Percentiles rank a stretch among this genome's conserved stretches.
phyloP scores from a whole-genome alignment of 2,329 filamentous ascomycete genomes.

The Cytospora paraplurivora region DNA sequence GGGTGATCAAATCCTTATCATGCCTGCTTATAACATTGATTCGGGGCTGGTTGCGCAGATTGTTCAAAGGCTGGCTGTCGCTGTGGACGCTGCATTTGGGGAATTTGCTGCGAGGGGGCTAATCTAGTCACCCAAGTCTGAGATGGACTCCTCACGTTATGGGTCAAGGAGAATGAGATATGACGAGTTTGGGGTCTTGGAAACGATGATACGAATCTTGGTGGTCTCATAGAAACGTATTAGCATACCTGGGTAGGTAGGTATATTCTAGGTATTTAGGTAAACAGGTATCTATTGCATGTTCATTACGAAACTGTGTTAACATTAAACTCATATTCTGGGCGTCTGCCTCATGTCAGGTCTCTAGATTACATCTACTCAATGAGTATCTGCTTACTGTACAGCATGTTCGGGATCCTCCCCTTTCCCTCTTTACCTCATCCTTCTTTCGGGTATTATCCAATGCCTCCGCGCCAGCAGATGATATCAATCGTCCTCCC shows the following conservation, averaged over 20 bases:
- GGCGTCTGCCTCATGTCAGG: too few relatives aligned
- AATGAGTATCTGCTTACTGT: too few relatives aligned
- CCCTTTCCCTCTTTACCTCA: neutral
- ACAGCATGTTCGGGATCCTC: neutral
- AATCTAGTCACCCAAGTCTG: neutral
- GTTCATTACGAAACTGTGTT: too few relatives aligned
- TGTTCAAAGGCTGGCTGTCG: constrained; percentile 47
- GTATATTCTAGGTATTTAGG: too few relatives aligned
- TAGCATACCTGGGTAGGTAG: too few relatives aligned
- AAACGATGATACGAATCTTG: too few relatives aligned
- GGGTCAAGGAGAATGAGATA: neutral
- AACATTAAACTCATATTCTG: too few relatives aligned
- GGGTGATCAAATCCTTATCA: constrained; percentile 64
- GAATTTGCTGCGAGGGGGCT: neutral
- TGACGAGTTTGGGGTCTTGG: neutral
- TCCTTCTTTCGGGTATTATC: neutral
- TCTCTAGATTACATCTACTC: too few relatives aligned
- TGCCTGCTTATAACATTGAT: constrained; percentile 61
- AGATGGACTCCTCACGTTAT: neutral
- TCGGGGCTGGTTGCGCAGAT: constrained; percentile 56
- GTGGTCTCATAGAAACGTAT: too few relatives aligned
- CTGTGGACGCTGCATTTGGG: constrained; percentile 47
- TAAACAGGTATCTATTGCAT: too few relatives aligned
- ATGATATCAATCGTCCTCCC: constrained; percentile 58
- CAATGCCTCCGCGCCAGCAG: too few relatives aligned